phyloP scores from a whole-genome alignment of 768 basidiomycete genomes.

The Cystobasidium onofrii region DNA sequence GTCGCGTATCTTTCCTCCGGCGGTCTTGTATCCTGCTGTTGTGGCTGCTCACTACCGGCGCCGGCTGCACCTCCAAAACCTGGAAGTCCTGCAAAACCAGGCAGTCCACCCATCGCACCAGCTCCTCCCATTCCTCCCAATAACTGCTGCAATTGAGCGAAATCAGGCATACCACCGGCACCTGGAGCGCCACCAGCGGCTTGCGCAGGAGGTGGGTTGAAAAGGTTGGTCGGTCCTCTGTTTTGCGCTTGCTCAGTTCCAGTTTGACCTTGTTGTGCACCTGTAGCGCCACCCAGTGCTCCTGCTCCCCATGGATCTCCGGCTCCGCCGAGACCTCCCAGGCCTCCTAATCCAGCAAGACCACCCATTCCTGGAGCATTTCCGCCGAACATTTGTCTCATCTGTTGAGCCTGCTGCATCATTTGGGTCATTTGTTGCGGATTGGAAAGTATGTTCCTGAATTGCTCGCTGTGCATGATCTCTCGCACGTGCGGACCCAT shows the following conservation, averaged over 20 bases:
- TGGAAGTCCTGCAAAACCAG: conserved; percentile 37
- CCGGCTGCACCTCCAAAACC: conserved; percentile 39
- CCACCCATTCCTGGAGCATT: conserved; percentile 41
- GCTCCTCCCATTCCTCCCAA: conserved; percentile 31
- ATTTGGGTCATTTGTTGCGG: conserved; percentile 67
- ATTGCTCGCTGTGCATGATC: conserved; percentile 48
- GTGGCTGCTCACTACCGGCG: conserved; percentile 46
- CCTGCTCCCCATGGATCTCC: conserved; percentile 34
- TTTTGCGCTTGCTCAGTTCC: conserved; percentile 26
- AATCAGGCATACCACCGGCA: conserved; percentile 23
- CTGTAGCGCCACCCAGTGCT: conserved; percentile 10
- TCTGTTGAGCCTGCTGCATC: conserved; percentile 52
- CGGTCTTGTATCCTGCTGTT: conserved; percentile 58
- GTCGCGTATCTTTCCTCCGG: conserved; percentile 89
- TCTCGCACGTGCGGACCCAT: conserved; percentile 75
- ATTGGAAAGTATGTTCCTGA: conserved; percentile 51
- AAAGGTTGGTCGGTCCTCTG: conserved; percentile 8
- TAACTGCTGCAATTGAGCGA: conserved; percentile 32
- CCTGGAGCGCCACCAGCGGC: conserved; percentile 29
- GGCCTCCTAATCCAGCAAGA: conserved; percentile 32
- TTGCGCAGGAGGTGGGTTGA: conserved; percentile 11
- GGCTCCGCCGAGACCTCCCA: conserved; percentile 36
- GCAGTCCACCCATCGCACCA: conserved; percentile 32
- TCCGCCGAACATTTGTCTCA: conserved; percentile 33
- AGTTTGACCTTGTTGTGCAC: conserved; percentile 6